Evolutionary conservation across 305 asterid genomes (phyloP), one percentile per base, ranked within the genome.

Genomic region (Fraxinus sp.): DNA sequence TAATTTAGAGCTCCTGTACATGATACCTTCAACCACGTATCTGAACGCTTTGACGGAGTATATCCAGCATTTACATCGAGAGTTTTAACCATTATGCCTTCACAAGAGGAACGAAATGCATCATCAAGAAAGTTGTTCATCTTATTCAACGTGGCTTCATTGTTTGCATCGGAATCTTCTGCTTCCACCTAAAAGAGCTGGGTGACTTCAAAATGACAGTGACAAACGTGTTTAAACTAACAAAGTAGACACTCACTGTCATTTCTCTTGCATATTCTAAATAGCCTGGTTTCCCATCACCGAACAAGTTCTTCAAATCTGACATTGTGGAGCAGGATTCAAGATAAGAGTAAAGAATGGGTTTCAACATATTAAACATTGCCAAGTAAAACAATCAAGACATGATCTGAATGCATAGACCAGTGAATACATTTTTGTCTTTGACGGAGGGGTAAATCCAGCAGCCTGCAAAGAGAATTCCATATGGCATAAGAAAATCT

Each of bases 61-160:
- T 95, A 95, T 36, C 92, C 92, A 83, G 98, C 94, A 89, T 91
- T 92, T 44, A 85, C 86, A 84, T 95, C 98, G 46, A 95, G 96
- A 66, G 92, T 87, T 89, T 95, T 95, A 80, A 88, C 98, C 97
- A 95, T 91, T 81, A 95, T 84, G 86, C 98, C 98, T 92, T 95
- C 98, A 86, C 98, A 93, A 22, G 97, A 94, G 68, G 94, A 90
- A 79, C 72, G 82, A 66, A 93, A 82, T 83, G 98, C 98, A 44
- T 86, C 91, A 39, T 87, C 86, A 9, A 95, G 93, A 86, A 95
- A 93, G 78, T 77, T 87, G 85, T 82, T 90, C 88, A 95, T 91
- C 89, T 89, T 92, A 82, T 83, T 83, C 80, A 90, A 22, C 44
- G 94, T 92, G 78, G 88, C 90, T 88, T 93, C 98, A 81, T 91